phyloP scores from a whole-genome alignment of 108 stramenopile species.

The Nitzschia inconspicua region DNA sequence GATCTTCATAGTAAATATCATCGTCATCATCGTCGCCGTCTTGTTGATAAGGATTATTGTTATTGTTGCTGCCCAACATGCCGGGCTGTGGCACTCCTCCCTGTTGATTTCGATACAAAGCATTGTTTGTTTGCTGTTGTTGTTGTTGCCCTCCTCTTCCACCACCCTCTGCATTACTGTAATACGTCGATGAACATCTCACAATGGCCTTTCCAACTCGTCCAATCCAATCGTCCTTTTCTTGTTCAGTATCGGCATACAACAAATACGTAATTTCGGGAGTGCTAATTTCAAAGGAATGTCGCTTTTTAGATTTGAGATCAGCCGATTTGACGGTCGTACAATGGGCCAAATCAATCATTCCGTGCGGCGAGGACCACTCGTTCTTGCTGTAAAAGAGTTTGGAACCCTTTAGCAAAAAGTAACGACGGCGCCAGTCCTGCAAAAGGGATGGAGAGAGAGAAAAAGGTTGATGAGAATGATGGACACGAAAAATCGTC shows the following conservation, averaged over 20 bases:
- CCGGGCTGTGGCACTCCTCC: background rate
- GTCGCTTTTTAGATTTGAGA: constrained; percentile 90
- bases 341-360: constrained; percentile 93
- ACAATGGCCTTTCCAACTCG: constrained; percentile 98
- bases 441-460: constrained; percentile 12
- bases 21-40: constrained; percentile 75
- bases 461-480: background rate
- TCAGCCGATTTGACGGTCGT: constrained; percentile 99
- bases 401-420: constrained; percentile 97
- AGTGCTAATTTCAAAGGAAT: constrained; percentile 98
- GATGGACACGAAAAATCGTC: background rate
- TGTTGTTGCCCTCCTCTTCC: constrained; percentile 16
- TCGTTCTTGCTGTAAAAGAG: constrained; percentile 92
- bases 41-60: constrained; percentile 12
- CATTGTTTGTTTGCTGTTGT: constrained; percentile 11
- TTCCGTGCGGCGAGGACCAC: constrained; percentile 76
- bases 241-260: constrained; percentile 98
- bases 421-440: constrained; percentile 98
- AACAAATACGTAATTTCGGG: constrained; percentile 92
- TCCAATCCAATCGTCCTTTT: constrained; percentile 99
- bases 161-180: constrained; percentile 14
- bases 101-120: background rate
- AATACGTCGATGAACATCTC: constrained; percentile 81
- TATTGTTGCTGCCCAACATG: constrained; percentile 10
- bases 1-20: constrained; percentile 66